These are phyloP conservation scores for Calendula officinalis DNA, from an alignment of 129 eudicot genomes.

Conservation along the genomic window DNA sequence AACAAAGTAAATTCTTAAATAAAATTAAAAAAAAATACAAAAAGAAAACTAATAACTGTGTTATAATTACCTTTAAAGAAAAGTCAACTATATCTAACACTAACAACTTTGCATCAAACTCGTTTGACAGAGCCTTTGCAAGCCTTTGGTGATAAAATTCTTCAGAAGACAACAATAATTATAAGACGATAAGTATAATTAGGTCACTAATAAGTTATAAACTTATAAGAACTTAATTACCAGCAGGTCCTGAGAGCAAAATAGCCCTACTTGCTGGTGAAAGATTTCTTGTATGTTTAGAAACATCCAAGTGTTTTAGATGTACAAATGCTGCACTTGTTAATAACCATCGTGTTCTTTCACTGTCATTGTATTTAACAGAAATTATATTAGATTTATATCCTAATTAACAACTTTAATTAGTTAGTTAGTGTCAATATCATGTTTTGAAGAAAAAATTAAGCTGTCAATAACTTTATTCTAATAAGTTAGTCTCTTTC, in stretches of 20 bases:
- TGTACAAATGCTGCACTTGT: conserved; percentile 97
- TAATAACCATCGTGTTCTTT: conserved; percentile 61
- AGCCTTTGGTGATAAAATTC: conserved; percentile 83
- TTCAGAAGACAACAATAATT: not conserved
- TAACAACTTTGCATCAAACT: conserved; percentile 78
- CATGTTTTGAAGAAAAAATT: too few species aligned
- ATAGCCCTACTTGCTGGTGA: conserved; percentile 91
- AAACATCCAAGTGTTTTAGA: conserved; percentile 74
- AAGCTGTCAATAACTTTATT: too few species aligned
- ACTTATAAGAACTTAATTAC: conserved; percentile 31
- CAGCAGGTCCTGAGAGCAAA: conserved; percentile 88
- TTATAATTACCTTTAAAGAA: conserved; percentile 59
- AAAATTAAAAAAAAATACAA: not conserved
- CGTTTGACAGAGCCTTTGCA: conserved; percentile 83
- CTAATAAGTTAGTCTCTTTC: too few species aligned
- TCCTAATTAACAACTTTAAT: conserved; percentile 5
- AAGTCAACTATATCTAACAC: conserved; percentile 73
- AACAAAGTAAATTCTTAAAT: conserved; percentile 1
- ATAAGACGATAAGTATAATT: not conserved
- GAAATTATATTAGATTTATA: not conserved
- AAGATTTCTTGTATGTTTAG: conserved; percentile 78
- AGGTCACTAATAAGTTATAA: conserved; percentile 8
- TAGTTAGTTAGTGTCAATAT: not conserved
- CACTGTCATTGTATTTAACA: conserved; percentile 52
- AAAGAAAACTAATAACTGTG: not conserved